A percentile compares a stretch with the other conserved stretches of the same genome.
phyloP scores from a whole-genome alignment of 2,329 filamentous ascomycete genomes.

The Neofusicoccum kwambonambiense region DNA sequence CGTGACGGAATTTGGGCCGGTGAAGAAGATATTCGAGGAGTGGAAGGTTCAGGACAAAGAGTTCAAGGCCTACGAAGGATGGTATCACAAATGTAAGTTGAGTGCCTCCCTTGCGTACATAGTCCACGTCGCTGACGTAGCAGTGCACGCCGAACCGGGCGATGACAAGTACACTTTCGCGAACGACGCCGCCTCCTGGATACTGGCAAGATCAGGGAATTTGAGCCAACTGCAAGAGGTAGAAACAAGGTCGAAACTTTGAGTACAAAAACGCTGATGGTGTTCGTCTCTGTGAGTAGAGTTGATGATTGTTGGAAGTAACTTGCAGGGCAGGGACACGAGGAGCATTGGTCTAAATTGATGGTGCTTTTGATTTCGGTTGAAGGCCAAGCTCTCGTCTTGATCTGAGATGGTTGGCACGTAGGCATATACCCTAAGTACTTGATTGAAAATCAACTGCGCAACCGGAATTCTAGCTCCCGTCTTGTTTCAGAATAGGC shows the following conservation, averaged over 20 bases:
- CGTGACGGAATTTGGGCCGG: slow-evolving; percentile 64
- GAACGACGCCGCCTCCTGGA: slow-evolving; percentile 37
- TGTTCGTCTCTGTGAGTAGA: neutral
- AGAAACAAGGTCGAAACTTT: slow-evolving; percentile 35
- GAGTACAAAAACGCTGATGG: slow-evolving; percentile 6
- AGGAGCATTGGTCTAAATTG: neutral
- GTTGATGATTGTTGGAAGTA: neutral
- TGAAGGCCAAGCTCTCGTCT: neutral
- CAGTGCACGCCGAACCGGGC: slow-evolving; percentile 39
- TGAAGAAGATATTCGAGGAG: slow-evolving; percentile 62
- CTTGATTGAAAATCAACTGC: neutral
- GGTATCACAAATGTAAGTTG: slow-evolving; percentile 66
- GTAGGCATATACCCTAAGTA: neutral
- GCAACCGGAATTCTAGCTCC: too few relatives aligned
- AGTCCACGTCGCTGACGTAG: neutral
- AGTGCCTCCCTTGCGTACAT: neutral
- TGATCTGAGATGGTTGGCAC: neutral
- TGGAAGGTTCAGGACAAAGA: slow-evolving; percentile 63
- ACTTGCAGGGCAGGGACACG: neutral
- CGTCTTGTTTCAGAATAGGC: too few relatives aligned
- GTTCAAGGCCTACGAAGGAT: slow-evolving; percentile 73
- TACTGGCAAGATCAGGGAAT: slow-evolving; percentile 33
- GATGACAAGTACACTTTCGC: slow-evolving; percentile 35
- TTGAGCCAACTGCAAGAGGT: slow-evolving; percentile 27
- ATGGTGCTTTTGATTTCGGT: too few relatives aligned